phyloP scores from a whole-genome alignment of 2,329 filamentous ascomycete genomes.

The Arthroderma sp. region DNA sequence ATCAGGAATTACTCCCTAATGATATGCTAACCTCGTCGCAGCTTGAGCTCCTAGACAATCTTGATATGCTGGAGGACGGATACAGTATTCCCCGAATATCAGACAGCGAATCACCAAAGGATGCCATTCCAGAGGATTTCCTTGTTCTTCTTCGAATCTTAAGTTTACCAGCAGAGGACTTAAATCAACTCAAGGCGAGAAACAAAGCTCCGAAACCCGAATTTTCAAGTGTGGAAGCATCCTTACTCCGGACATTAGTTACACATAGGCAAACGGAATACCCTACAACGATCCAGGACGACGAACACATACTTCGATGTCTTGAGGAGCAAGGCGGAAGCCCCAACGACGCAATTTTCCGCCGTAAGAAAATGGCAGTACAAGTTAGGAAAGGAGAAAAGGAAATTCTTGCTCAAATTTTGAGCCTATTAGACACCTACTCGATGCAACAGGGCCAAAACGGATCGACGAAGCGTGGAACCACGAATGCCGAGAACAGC shows the following conservation, averaged over 20 bases:
- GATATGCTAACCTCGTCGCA: slow-evolving; percentile 12
- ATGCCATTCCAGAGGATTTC: slow-evolving; percentile 31
- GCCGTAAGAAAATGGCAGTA: slow-evolving; percentile 47
- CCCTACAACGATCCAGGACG: slow-evolving; percentile 41
- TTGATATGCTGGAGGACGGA: slow-evolving; percentile 56
- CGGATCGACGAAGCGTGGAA: slow-evolving; percentile 23
- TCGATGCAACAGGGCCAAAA: slow-evolving; percentile 16
- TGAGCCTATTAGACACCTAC: slow-evolving; percentile 22
- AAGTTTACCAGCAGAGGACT: slow-evolving; percentile 22
- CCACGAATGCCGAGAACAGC: slow-evolving; percentile 18
- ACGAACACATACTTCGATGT: slow-evolving; percentile 32
- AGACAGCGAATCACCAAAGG: slow-evolving; percentile 19
- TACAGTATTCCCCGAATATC: slow-evolving; percentile 48
- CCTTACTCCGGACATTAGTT: slow-evolving; percentile 26
- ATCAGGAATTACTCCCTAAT: not conserved
- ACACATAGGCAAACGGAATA: slow-evolving; percentile 37
- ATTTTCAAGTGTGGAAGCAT: slow-evolving; percentile 20
- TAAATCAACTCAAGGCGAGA: slow-evolving; percentile 25
- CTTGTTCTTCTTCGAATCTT: slow-evolving; percentile 29
- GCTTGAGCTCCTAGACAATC: slow-evolving; percentile 48
- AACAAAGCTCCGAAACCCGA: slow-evolving; percentile 28
- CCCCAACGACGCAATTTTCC: slow-evolving; percentile 19
- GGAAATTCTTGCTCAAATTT: slow-evolving; percentile 47
- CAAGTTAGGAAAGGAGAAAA: slow-evolving; percentile 63
- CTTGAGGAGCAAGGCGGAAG: slow-evolving; percentile 17